phyloP scores from a whole-genome alignment of 2,329 filamentous ascomycete genomes.

The Parasarocladium wereldwijsianum region DNA sequence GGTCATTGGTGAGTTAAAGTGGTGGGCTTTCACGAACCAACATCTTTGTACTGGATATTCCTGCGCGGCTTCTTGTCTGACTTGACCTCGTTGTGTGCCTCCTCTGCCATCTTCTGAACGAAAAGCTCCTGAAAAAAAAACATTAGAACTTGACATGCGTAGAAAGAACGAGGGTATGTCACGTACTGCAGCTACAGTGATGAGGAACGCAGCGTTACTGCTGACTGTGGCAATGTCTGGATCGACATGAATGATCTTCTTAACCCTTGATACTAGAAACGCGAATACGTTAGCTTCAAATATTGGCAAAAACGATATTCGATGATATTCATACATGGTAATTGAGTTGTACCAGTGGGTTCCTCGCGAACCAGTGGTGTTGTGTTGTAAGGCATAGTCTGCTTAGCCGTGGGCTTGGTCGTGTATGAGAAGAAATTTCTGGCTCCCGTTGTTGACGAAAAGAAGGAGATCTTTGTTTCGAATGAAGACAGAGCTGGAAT shows the following conservation, averaged over 20 bases:
- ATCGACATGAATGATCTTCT: constrained; percentile 86
- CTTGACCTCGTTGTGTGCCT: constrained; percentile 78
- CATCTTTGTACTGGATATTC: constrained; percentile 91
- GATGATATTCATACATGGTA: constrained; percentile 54
- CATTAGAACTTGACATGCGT: not conserved
- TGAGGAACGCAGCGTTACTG: constrained; percentile 86
- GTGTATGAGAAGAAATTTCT: too few relatives aligned
- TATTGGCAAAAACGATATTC: not conserved
- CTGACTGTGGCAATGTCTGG: constrained; percentile 76
- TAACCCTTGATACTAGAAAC: constrained; percentile 69
- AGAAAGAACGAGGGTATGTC: not conserved
- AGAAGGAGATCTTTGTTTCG: too few relatives aligned
- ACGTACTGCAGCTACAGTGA: constrained; percentile 72
- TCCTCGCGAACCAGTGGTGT: constrained; percentile 70
- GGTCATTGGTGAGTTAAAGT: not conserved
- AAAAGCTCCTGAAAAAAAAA: constrained; percentile 66
- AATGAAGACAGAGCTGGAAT: too few relatives aligned
- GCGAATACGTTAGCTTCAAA: not conserved
- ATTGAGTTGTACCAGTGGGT: constrained; percentile 68
- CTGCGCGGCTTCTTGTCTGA: constrained; percentile 81
- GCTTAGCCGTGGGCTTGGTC: too few relatives aligned
- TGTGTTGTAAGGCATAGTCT: constrained; percentile 84
- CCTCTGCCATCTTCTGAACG: constrained; percentile 76
- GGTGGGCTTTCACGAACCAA: constrained; percentile 42
- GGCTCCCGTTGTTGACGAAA: too few relatives aligned